Conservation (phyloP, 345 rosid species). For the Camelina laxa region DNA sequence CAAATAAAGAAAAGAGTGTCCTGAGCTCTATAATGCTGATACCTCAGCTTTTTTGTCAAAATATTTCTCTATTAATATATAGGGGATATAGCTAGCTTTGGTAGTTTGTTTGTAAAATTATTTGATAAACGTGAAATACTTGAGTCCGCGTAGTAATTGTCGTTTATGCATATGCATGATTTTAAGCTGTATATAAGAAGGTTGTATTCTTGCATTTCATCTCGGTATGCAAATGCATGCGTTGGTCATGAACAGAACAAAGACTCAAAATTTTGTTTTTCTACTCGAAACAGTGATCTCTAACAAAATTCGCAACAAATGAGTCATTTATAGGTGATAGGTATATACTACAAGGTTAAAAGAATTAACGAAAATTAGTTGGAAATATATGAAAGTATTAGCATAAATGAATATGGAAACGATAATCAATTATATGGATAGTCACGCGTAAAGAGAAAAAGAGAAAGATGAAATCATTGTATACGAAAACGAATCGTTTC, state of each 20-base stretch:
- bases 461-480: constrained; percentile 46
- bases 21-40: too few relatives aligned
- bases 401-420: constrained; percentile 1
- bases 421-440: constrained; percentile 1
- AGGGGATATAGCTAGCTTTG: too few relatives aligned
- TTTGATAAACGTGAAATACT: too few relatives aligned
- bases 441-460: constrained; percentile 56
- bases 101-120: too few relatives aligned
- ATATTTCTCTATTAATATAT: too few relatives aligned
- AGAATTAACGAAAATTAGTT: neutral
- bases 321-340: neutral
- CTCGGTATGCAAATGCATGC: neutral
- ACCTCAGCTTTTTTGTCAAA: too few relatives aligned
- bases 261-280: neutral
- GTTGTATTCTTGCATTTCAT: neutral
- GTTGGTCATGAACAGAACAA: neutral
- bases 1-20: too few relatives aligned
- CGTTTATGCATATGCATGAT: too few relatives aligned
- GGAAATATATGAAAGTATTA: constrained; percentile 2
- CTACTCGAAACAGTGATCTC: neutral
- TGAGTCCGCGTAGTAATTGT: too few relatives aligned
- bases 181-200: too few relatives aligned
- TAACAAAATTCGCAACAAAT: neutral
- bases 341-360: neutral
- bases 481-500: constrained; percentile 41